phyloP scores from a whole-genome alignment of 805 yeast genomes.

The Saccharomycopsis sp. region DNA sequence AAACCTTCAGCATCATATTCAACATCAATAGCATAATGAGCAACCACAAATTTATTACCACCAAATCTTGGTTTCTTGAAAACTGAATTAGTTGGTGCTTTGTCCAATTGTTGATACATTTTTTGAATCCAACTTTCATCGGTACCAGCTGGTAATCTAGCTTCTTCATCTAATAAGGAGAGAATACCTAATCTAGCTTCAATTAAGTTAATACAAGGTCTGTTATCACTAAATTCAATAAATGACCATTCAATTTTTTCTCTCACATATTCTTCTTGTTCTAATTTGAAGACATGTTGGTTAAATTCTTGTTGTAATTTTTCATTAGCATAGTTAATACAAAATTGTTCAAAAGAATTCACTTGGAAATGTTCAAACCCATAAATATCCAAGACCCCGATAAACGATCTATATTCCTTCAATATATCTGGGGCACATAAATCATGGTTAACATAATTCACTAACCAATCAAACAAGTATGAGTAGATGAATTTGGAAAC shows the following conservation, averaged over 20 bases:
- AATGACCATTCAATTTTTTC: conserved; percentile 97
- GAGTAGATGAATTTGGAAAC: conserved; percentile 92
- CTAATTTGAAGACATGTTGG: conserved; percentile 94
- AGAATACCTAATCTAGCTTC: conserved; percentile 85
- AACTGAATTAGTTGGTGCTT: conserved; percentile 64
- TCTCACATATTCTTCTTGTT: conserved; percentile 88
- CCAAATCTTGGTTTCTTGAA: conserved; percentile 95
- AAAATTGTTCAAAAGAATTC: conserved; percentile 91
- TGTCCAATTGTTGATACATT: conserved; percentile 77
- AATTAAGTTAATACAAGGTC: conserved; percentile 90
- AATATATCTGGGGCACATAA: conserved; percentile 69
- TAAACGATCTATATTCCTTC: conserved; percentile 58
- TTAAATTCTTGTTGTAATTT: conserved; percentile 96
- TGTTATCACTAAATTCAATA: conserved; percentile 92
- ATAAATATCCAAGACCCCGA: conserved; percentile 95
- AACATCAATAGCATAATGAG: conserved; percentile 94
- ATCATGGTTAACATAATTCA: conserved; percentile 71
- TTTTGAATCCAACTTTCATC: conserved; percentile 91
- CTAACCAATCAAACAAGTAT: conserved; percentile 93
- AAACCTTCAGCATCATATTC: conserved; percentile 89
- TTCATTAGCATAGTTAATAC: conserved; percentile 94
- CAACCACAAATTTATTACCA: conserved; percentile 78
- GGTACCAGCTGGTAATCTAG: conserved; percentile 87
- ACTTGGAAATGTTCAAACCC: conserved; percentile 94
- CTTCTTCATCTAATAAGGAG: conserved; percentile 88